Conservation (phyloP, 306 rosid genomes). For the Cucurbita maxima region DNA sequence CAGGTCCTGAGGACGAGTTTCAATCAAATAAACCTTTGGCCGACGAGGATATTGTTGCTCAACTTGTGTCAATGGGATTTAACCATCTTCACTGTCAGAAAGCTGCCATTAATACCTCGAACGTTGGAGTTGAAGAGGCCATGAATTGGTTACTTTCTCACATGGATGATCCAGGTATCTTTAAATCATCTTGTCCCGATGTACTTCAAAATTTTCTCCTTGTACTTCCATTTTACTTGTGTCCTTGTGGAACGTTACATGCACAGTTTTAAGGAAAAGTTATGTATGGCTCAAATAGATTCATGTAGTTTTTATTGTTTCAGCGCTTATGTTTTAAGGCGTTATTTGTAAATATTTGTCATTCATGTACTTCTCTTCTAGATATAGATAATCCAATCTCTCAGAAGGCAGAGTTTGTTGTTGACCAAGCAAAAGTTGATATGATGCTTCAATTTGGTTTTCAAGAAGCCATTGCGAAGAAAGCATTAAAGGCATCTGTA, state of each 20-base stretch:
- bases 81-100: constrained; percentile 67
- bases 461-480: constrained; percentile 66
- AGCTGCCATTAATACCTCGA: constrained; percentile 80
- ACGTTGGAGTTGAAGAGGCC: constrained; percentile 87
- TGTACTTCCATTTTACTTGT: not conserved
- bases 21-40: constrained; percentile 30
- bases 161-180: constrained; percentile 80
- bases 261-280: not conserved
- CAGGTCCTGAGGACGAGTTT: constrained; percentile 37
- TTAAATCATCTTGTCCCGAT: not conserved
- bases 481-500: constrained; percentile 81
- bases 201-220: not conserved
- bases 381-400: constrained; percentile 67
- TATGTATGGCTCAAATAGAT: too few relatives aligned
- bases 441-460: constrained; percentile 81
- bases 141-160: constrained; percentile 94
- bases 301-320: not conserved
- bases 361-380: constrained; percentile 4
- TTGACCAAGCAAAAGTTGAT: constrained; percentile 76
- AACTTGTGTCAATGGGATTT: constrained; percentile 96
- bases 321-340: constrained; percentile 7
- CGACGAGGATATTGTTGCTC: constrained; percentile 63
- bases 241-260: not conserved
- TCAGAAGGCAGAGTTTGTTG: constrained; percentile 25
- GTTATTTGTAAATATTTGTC: not conserved